Base-by-base conservation (phyloP, 139 green algal genomes). In the Deuterostichococcus epilithicus region DNA sequence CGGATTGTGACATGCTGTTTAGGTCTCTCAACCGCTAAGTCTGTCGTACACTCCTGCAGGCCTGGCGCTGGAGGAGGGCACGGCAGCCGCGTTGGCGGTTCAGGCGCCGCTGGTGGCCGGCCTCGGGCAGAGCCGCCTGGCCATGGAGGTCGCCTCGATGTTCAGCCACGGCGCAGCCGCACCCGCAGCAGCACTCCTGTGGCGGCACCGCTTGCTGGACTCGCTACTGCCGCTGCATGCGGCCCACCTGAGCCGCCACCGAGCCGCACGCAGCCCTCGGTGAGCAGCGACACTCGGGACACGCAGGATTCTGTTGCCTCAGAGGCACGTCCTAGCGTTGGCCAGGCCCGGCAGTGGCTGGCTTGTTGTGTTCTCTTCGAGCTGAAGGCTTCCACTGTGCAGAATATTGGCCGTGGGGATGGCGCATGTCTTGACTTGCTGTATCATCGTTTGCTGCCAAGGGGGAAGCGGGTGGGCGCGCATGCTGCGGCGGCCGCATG, bases 141-240 rank as follows among this genome's bases (percentile, higher is more conserved):
- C 63, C 18, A 84, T 87, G 78, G 85, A 90, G 76, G 23, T 83
- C 44, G 60, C 35, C n/a, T 70, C 34, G 0, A 42, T 90, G 78
- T 63, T 90, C 33, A 67, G 33, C 26, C 70, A 87, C 70, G 85
- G 85, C 38, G 38, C 75, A 26, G 76, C 81, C 6, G 38, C 47
- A 15, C 22, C 25, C n/a, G 76, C 73, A 5, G 52, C 85, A 28
- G 70, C 32, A 6, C 78, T 90, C 70, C 77, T 90, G 45, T 88
- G 81, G 78, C 75, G 67, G 13, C 71, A 80, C 28, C 58, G 58
- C 13, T 23, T 87, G 76, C 58, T 90, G 69, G 75, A 89, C 65
- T 38, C 79, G 33, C 36, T 90, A 63, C 47, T 89, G 65, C 85
- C 83, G 0, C 63, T 73, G 15, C 76, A 79, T n/a, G 80, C 83